phyloP scores from a whole-genome alignment of 1,284 basidiomycete species.

The Ceratobasidium theobromae region DNA sequence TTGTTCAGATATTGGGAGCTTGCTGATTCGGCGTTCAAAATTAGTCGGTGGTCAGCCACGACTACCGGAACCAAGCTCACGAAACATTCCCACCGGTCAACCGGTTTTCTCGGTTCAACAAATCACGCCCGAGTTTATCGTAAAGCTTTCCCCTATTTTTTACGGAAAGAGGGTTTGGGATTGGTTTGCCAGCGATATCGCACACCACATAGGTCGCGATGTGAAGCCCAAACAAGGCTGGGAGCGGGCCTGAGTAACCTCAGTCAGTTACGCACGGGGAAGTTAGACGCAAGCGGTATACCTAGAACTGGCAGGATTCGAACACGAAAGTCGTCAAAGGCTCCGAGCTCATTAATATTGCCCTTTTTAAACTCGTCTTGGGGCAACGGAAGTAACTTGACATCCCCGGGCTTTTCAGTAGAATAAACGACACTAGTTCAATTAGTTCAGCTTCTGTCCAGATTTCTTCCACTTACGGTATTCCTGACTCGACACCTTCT shows the following conservation, averaged over 20 bases:
- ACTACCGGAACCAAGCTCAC: neutral
- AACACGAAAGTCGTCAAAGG: constrained; percentile 92
- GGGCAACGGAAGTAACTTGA: constrained; percentile 85
- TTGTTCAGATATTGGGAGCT: constrained; percentile 74
- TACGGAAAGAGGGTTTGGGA: constrained; percentile 77
- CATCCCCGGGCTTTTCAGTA: constrained; percentile 87
- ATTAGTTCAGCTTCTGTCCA: neutral
- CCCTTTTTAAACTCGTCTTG: constrained; percentile 94
- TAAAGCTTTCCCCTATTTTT: constrained; percentile 85
- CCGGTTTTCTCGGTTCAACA: constrained; percentile 71
- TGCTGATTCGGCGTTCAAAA: constrained; percentile 57
- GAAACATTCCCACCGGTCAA: constrained; percentile 47
- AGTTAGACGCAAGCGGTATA: constrained; percentile 40
- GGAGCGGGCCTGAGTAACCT: constrained; percentile 62
- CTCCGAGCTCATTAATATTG: constrained; percentile 84
- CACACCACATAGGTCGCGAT: constrained; percentile 85
- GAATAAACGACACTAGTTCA: constrained; percentile 81
- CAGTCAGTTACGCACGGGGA: neutral
- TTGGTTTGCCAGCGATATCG: constrained; percentile 78
- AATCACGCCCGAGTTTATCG: constrained; percentile 73
- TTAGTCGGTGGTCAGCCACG: neutral
- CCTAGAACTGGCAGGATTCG: constrained; percentile 86
- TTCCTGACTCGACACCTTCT: constrained; percentile 68
- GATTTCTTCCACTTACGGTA: constrained; percentile 52
- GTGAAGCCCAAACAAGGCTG: constrained; percentile 85